Percentiles rank a stretch among this genome's conserved stretches.
Evolutionary conservation across 805 yeast species (phyloP).

Genomic region (Lachancea waltii): DNA sequence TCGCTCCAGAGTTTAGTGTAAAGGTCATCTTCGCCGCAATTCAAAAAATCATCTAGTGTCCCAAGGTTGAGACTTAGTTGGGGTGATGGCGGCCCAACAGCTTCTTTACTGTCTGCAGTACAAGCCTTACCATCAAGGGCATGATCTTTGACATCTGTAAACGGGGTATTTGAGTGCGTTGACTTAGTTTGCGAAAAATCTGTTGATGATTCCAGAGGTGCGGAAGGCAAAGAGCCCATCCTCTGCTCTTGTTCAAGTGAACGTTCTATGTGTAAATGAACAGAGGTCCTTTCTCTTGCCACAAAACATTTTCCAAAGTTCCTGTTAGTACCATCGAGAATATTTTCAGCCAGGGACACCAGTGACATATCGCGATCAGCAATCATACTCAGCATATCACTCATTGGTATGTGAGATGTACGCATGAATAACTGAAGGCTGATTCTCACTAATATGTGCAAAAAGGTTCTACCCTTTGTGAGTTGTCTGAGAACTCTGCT

Average conservation of each 20-base stretch:
- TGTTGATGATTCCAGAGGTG: neutral
- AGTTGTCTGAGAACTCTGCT: slow-evolving; percentile 3
- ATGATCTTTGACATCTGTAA: too few relatives aligned
- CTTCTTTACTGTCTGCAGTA: neutral
- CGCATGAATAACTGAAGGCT: slow-evolving; percentile 10
- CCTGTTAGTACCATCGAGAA: slow-evolving; percentile 21
- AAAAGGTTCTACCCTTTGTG: slow-evolving; percentile 2
- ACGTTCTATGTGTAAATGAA: slow-evolving; percentile 16
- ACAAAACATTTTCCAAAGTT: slow-evolving; percentile 20
- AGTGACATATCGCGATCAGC: slow-evolving; percentile 57
- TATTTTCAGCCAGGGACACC: slow-evolving; percentile 9
- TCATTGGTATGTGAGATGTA: slow-evolving; percentile 39
- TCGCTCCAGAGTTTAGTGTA: slow-evolving; percentile 30
- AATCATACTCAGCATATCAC: slow-evolving; percentile 57
- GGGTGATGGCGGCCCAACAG: slow-evolving; percentile 1
- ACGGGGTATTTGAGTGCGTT: neutral
- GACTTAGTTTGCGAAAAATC: neutral
- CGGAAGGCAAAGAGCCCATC: neutral
- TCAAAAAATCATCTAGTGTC: slow-evolving; percentile 30
- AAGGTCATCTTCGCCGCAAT: slow-evolving; percentile 26
- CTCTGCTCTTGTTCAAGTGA: slow-evolving; percentile 7
- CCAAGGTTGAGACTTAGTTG: slow-evolving; percentile 21
- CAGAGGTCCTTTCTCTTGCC: slow-evolving; percentile 25
- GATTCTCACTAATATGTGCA: slow-evolving; percentile 6
- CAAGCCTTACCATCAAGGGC: too few relatives aligned